Base-by-base conservation (phyloP, 495 filamentous ascomycete genomes). In the Parathielavia hyrcaniae region DNA sequence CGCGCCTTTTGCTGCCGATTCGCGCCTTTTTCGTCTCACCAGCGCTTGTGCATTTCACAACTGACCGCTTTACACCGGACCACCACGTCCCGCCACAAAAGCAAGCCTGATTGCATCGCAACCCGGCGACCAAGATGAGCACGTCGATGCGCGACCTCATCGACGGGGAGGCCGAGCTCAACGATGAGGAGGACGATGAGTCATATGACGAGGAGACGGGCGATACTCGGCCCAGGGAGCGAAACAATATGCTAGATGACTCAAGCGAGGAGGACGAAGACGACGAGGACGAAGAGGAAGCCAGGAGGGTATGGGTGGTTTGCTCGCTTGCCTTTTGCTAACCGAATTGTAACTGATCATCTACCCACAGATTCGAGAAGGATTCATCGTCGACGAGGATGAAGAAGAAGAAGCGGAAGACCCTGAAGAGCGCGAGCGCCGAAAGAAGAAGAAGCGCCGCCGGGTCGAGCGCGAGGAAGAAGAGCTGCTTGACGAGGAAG, bases 251-350 rank as follows among this genome's bases (percentile, higher is more conserved):
- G 58, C 65, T 83, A 0, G 82, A 91, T 65, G 91, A 97, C 72
- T 95, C 89, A 20, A 95, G 89, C 61, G 92, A 96, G 58, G 93
- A 98, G 66, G 93, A 97, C 47, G 93, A 97, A 13, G 93, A 97
- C 32, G 91, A 96, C 58, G 91, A 98, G 35, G 93, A 97, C 63
- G 89, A 91, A 61, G 87, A 91, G 62, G 86, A 89, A 62, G 84
- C 81, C 54, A 67, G 73, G 50, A 75, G 75, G 66, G 80, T 81
- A 69, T 34, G 69, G 9, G 20, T 38, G 16, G 2, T 12, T 23
- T 43, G n/a, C n/a, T 13, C 41, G 9, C 41, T 20, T 40, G 17
- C 14, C n/a, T 5, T 20, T 14, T 23, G 9, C 26, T 44, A 5
- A 54, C 20, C 8, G 2, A 45, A 4, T 11, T 10, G 45, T 19